Percentiles rank a stretch among this genome's conserved stretches.
Evolutionary conservation across 176 grass and related monocot genomes (phyloP).

Genomic region (Carex kokanica): DNA sequence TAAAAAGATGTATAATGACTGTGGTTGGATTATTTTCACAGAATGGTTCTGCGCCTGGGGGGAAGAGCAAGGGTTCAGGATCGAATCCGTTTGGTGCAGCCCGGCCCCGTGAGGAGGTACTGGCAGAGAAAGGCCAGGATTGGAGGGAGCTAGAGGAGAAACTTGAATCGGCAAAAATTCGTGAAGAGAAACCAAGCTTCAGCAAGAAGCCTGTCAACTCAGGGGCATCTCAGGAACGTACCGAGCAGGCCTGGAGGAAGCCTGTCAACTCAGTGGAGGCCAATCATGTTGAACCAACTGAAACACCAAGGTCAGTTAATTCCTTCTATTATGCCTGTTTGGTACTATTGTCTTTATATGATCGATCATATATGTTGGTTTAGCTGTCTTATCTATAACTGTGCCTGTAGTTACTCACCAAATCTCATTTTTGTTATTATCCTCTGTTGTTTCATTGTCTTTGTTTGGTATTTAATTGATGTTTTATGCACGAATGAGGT

Average conservation of each 20-base stretch:
- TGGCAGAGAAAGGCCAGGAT: conserved; percentile 33
- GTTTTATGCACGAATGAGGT: neutral
- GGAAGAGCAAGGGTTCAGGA: neutral
- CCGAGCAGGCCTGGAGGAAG: conserved; percentile 19
- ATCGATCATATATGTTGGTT: neutral
- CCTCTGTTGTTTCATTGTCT: neutral
- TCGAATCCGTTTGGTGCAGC: conserved; percentile 27
- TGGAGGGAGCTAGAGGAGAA: conserved; percentile 30
- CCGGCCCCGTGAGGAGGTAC: conserved; percentile 28
- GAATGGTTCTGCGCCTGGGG: conserved; percentile 5
- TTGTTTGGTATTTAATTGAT: neutral
- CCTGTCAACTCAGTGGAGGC: neutral
- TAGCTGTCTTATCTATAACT: neutral
- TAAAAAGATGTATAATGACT: neutral
- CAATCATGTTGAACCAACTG: neutral
- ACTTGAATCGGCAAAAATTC: conserved; percentile 22
- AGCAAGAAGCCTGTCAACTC: neutral
- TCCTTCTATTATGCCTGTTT: neutral
- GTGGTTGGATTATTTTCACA: neutral
- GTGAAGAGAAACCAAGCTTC: conserved; percentile 5
- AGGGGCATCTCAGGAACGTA: conserved; percentile 2
- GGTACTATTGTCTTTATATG: neutral
- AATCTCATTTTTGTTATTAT: neutral
- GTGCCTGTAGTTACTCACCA: neutral
- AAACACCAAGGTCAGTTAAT: conserved; percentile 9